Evolutionary conservation across 495 filamentous ascomycete species (phyloP).

Genomic region (Pyrenula massariospora): DNA sequence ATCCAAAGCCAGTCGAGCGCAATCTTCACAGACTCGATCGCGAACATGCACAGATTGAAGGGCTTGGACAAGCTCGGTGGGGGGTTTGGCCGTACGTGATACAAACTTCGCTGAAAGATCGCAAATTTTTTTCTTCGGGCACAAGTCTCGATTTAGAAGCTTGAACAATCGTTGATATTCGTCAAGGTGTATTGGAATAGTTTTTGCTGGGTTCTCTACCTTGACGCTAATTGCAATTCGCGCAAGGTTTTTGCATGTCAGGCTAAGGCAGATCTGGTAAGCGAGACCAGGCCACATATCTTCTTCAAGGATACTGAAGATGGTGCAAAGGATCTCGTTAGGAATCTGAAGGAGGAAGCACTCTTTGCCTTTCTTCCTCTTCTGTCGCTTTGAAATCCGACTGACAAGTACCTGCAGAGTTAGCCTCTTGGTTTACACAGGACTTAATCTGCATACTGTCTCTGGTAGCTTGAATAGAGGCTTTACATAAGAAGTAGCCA

Average conservation of each 20-base stretch:
- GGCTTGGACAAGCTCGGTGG: neutral
- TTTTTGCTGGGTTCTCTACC: neutral
- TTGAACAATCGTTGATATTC: neutral
- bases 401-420: too few relatives aligned
- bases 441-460: too few relatives aligned
- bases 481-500: too few relatives aligned
- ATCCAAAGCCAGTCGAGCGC: neutral
- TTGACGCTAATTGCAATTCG: neutral
- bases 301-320: neutral
- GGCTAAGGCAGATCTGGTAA: neutral
- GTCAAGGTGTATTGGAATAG: neutral
- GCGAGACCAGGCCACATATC: neutral
- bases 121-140: neutral
- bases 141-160: neutral
- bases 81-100: neutral
- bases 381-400: too few relatives aligned
- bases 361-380: neutral
- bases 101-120: neutral
- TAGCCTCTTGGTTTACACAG: too few relatives aligned
- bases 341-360: neutral
- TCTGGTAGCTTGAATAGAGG: too few relatives aligned
- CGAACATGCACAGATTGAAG: neutral
- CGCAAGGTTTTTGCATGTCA: neutral
- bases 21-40: neutral
- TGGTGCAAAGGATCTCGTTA: neutral